phyloP scores from a whole-genome alignment of 306 rosid genomes.

The Psophocarpus tetragonolobus region DNA sequence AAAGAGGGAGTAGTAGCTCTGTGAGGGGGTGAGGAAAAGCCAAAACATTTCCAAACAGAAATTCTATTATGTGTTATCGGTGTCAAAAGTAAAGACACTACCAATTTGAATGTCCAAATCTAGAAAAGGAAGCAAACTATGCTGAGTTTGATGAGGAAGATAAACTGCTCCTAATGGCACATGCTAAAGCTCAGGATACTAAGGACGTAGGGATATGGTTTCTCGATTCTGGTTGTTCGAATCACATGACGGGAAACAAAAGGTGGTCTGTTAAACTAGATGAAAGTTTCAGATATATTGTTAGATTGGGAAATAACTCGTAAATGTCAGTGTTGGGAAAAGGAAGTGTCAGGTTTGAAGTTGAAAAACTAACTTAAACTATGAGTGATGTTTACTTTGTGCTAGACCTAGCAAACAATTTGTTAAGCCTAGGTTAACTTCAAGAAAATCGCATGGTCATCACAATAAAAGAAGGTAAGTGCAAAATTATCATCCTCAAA shows the following conservation, averaged over 20 bases:
- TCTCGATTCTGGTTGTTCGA: neutral
- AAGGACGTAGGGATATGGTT: neutral
- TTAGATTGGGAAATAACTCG: neutral
- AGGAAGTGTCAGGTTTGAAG: neutral
- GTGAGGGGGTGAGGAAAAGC: neutral
- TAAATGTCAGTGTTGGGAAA: neutral
- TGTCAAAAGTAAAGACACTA: neutral
- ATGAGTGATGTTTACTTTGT: conserved; percentile 6
- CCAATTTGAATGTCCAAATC: neutral
- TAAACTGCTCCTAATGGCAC: neutral
- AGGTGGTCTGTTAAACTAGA: neutral
- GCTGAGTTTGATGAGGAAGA: neutral
- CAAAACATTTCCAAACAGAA: neutral
- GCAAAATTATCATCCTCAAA: conserved; percentile 2
- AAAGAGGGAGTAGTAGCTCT: neutral
- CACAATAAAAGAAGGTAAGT: neutral
- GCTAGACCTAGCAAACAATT: neutral
- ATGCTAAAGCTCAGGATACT: neutral
- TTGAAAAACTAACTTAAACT: neutral
- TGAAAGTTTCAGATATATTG: neutral
- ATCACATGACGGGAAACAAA: neutral
- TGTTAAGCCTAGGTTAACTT: neutral
- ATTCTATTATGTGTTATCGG: neutral
- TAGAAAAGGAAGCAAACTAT: neutral
- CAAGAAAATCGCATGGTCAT: neutral